Evolutionary conservation across 2,329 filamentous ascomycete genomes (phyloP).

Genomic region (Paecilomyces niveus): DNA sequence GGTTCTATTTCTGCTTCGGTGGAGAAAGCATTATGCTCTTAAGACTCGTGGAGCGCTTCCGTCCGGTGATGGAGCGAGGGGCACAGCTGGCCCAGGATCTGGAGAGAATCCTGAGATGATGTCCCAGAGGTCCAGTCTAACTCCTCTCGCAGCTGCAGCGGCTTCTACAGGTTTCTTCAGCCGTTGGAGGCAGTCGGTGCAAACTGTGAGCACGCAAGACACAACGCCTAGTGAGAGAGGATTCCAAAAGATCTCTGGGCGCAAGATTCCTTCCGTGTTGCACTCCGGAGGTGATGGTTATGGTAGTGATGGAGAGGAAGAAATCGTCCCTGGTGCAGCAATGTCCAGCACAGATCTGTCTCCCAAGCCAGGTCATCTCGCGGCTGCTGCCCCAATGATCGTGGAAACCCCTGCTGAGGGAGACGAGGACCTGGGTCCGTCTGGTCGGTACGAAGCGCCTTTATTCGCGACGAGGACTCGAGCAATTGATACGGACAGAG

Average conservation of each 20-base stretch:
- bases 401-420: slow-evolving; percentile 8
- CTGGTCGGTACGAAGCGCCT: slow-evolving; percentile 4
- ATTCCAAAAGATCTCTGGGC: slow-evolving; percentile 43
- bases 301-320: slow-evolving; percentile 27
- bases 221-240: slow-evolving; percentile 37
- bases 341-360: slow-evolving; percentile 17
- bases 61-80: slow-evolving; percentile 14
- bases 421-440: background rate
- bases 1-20: slow-evolving; percentile 17
- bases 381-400: slow-evolving; percentile 3
- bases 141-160: slow-evolving; percentile 31
- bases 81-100: slow-evolving; percentile 5
- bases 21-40: slow-evolving; percentile 10
- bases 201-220: slow-evolving; percentile 26
- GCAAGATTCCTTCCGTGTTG: slow-evolving; percentile 42
- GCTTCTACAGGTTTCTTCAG: slow-evolving; percentile 32
- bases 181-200: slow-evolving; percentile 31
- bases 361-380: slow-evolving; percentile 9
- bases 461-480: slow-evolving; percentile 20
- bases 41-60: slow-evolving; percentile 16
- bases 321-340: slow-evolving; percentile 20
- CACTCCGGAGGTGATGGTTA: slow-evolving; percentile 41
- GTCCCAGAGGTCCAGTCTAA: slow-evolving; percentile 30
- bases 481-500: slow-evolving; percentile 21
- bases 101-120: slow-evolving; percentile 20